These are phyloP conservation scores for Paramecium octaurelia DNA, from an alignment of 73 alveolate genomes.

Conservation along the genomic window DNA sequence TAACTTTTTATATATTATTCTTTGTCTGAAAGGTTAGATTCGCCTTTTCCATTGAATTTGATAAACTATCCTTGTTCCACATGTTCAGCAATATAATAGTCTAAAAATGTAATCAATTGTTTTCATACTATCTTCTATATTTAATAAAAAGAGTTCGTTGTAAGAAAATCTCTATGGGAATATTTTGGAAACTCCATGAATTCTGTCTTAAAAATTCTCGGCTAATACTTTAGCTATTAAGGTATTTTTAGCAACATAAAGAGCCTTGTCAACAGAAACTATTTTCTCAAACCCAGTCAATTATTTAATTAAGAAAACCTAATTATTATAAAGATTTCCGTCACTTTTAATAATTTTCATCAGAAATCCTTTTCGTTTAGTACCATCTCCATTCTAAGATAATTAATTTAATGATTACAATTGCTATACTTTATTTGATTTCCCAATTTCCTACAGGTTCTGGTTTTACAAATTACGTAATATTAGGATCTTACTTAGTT, in stretches of 20 bases:
- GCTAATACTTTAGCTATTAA: background rate
- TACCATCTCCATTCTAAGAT: background rate
- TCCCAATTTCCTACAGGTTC: background rate
- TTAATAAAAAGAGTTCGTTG: background rate
- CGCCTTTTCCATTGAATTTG: conserved; percentile 21
- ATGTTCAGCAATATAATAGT: background rate
- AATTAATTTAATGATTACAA: background rate
- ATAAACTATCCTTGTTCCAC: background rate
- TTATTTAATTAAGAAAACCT: background rate
- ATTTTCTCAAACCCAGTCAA: background rate
- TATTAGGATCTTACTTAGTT: background rate
- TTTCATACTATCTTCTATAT: background rate
- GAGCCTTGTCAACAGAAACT: background rate
- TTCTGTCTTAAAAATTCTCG: background rate
- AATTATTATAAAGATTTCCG: background rate
- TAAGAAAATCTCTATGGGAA: background rate
- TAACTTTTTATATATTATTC: background rate
- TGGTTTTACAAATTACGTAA: background rate
- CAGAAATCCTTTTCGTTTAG: background rate
- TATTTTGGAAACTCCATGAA: background rate
- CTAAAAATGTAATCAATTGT: background rate
- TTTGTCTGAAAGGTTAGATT: background rate
- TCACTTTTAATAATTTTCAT: background rate
- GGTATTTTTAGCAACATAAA: background rate
- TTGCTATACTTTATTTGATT: background rate